Conservation (phyloP, 257 asterid genomes). For the Ehretia macrophylla region DNA sequence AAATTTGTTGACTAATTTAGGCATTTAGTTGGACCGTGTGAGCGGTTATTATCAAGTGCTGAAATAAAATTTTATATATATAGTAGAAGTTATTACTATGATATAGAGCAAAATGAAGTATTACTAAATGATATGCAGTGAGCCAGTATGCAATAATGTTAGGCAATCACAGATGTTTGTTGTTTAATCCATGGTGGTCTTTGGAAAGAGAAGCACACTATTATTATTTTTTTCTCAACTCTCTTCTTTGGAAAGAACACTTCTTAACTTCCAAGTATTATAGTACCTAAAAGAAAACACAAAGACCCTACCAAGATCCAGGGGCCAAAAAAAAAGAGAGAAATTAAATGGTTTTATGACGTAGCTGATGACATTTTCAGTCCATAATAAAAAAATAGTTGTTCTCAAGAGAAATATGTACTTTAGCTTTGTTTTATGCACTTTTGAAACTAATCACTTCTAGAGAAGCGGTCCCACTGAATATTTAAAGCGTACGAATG, state of each 20-base stretch:
- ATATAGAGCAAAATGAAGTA: no score
- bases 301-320: neutral
- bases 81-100: no score
- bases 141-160: no score
- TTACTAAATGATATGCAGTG: no score
- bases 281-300: neutral
- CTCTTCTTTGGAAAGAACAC: neutral
- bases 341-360: neutral
- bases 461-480: no score
- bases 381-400: no score
- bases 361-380: neutral
- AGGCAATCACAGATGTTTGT: no score
- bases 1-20: no score
- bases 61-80: no score
- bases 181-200: neutral
- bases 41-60: no score
- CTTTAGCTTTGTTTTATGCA: neutral
- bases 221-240: slow-evolving; percentile 2
- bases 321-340: neutral
- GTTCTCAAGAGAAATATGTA: neutral
- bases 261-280: neutral
- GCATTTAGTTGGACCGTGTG: no score
- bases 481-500: no score
- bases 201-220: slow-evolving; percentile 17
- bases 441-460: neutral